Evolutionary conservation across 2,329 filamentous ascomycete species (phyloP), one percentile per base, ranked within the genome.

Genomic region (Hypoxylon rubiginosum): DNA sequence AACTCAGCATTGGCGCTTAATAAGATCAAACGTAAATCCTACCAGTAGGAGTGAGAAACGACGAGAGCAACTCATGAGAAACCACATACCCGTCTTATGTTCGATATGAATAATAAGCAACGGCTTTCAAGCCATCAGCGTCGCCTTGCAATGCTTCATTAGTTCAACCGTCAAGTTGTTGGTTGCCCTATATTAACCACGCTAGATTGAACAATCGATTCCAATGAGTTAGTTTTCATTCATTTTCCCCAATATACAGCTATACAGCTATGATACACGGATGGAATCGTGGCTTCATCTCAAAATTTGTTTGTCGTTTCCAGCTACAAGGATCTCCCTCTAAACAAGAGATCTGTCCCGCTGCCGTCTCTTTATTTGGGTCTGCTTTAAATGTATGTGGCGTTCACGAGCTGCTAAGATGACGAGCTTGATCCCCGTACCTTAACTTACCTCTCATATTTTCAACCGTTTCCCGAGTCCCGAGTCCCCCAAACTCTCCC

Each of bases 321-420:
- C 15, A 57, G 43, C 32, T 50, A 51, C 62, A 65, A 59, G 62
- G 58, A 62, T 63, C 28, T 19, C 11, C 11, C 19, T 28, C 15
- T 26, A 30, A 17, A 39, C n/a, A 39, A 10, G 32, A 57, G 54
- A 62, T 62, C 60, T 46, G 55, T 59, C 48, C 64, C 56, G 53
- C 57, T 58, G 48, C 53, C 64, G 52, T 24, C 15, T 32, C 45
- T 39, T 55, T 52, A 49, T 26, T 39, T 36, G 21, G 28, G 49
- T 15, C 24, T 36, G 19, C 43, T n/a, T n/a, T n/a, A n/a, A n/a
- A n/a, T n/a, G n/a, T 13, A 8, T 62, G 66, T 68, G 62, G 62
- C 56, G 66, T 36, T 61, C 32, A 43, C 55, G 58, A 65, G 56
- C 32, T 48, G 49, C 39, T 43, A 43, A 24, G 58, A 66, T 62